phyloP scores from a whole-genome alignment of 1,284 basidiomycete species.

The Malassezia dermatis region DNA sequence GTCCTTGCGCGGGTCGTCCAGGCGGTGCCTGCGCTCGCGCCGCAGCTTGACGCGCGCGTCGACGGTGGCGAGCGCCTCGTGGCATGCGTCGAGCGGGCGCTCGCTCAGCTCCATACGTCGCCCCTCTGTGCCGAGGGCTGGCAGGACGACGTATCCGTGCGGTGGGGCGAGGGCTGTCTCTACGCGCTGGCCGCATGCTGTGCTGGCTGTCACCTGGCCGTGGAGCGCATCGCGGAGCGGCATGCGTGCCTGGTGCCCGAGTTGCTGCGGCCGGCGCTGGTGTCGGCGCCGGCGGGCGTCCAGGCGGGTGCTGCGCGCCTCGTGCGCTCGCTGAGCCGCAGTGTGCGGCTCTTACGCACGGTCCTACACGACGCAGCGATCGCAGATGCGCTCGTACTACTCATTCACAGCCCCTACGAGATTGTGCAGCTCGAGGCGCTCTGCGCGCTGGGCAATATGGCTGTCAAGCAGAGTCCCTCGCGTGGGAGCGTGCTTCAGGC shows the following conservation, averaged over 20 bases:
- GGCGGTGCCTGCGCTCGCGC: background rate
- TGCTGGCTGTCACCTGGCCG: background rate
- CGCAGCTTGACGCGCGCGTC: background rate
- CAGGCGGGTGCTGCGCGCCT: conserved; percentile 34
- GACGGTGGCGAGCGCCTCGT: background rate
- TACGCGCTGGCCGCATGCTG: background rate
- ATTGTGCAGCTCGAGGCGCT: conserved; percentile 32
- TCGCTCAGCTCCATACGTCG: background rate
- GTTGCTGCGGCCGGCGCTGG: conserved; percentile 24
- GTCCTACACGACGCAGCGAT: conserved; percentile 38
- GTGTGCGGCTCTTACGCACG: conserved; percentile 36
- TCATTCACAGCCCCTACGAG: conserved; percentile 26
- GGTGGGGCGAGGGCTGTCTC: background rate
- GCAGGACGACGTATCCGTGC: background rate
- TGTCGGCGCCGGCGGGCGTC: conserved; percentile 29
- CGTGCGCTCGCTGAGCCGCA: conserved; percentile 31
- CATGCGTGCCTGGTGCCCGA: conserved; percentile 32
- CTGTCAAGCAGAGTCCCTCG: conserved; percentile 41
- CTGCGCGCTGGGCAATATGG: conserved; percentile 38
- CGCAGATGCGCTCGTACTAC: conserved; percentile 25
- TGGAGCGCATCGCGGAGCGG: conserved; percentile 22
- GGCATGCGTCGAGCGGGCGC: background rate
- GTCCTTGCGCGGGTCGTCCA: background rate
- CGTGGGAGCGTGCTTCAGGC: conserved; percentile 28
- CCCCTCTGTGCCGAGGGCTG: background rate